Evolutionary conservation across 495 filamentous ascomycete genomes (phyloP), one percentile per base, ranked within the genome.

Genomic region (Aspergillus sparsus): DNA sequence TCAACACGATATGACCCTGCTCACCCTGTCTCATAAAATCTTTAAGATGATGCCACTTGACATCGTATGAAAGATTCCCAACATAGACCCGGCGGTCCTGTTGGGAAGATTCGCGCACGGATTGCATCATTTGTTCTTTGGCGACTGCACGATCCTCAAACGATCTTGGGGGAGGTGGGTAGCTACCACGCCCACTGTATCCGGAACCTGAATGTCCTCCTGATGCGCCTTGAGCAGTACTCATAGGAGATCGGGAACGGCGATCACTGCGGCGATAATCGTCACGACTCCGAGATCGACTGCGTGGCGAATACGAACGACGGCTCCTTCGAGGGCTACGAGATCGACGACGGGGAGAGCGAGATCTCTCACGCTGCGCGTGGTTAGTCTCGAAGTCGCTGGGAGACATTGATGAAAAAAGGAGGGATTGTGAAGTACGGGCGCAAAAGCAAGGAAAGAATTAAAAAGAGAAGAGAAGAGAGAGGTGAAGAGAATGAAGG

Each of bases 1-100:
- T 61, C 63, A 47, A 55, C 57, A 71, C 69, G 55, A 66, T 68
- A 64, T 67, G 63, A 69, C 68, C 68, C 66, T 63, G 83, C 89
- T 80, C 77, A 98, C 94, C 94, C 86, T 96, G 89, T 85, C 94
- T 87, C 94, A 98, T 98, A 75, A 98, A 98, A 80, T 98, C 94
- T 81, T 98, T 98, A 45, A 98, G 84, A 68, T 97, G 93, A 82
- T 97, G 93, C 95, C 95, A 98, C 79, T 98, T 98, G 67, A 98
- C 94, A 84, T 98, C 94, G 78, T 98, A 98, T 44, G 92, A 92
- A 63, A 98, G 83, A 69, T 98, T 98, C 77, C 94, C 94, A 71
- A 98, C 95, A 78, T 98, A 98, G 85, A 98, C 94, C 44, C 93
- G 92, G 67, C 94, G 93, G 82, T 98, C 94, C 78, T 98, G 94